phyloP scores from a whole-genome alignment of 805 yeast species.

The Millerozyma miso region DNA sequence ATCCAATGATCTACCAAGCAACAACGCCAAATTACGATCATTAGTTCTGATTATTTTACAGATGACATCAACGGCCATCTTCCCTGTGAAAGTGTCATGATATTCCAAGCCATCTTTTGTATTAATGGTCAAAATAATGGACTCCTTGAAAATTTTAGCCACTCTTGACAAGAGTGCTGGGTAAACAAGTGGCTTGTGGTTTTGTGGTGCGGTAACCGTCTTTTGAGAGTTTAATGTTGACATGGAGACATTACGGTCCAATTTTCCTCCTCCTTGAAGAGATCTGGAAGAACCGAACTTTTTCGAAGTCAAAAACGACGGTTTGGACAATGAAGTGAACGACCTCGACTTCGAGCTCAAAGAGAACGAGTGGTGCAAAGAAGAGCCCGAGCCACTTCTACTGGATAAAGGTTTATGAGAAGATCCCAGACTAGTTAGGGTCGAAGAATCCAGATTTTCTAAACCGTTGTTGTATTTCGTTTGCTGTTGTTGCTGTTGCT shows the following conservation, averaged over 20 bases:
- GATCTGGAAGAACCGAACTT: conserved; percentile 33
- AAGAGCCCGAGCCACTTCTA: conserved; percentile 14
- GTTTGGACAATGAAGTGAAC: conserved; percentile 37
- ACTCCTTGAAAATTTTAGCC: conserved; percentile 69
- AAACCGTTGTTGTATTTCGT: background rate
- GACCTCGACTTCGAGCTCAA: conserved; percentile 38
- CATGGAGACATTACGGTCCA: conserved; percentile 27
- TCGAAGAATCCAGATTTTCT: background rate
- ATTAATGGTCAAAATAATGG: conserved; percentile 67
- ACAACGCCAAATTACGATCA: conserved; percentile 83
- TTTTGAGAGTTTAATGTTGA: conserved; percentile 31
- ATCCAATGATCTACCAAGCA: conserved; percentile 87
- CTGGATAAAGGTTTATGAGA: conserved; percentile 13
- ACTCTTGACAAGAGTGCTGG: conserved; percentile 88
- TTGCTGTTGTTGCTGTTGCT: background rate
- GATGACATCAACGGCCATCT: conserved; percentile 89
- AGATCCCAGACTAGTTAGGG: background rate
- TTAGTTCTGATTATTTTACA: conserved; percentile 82
- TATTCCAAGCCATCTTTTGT: conserved; percentile 89
- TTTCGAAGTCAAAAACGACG: conserved; percentile 39
- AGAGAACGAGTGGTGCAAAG: conserved; percentile 31
- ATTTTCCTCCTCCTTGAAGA: conserved; percentile 17
- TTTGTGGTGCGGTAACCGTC: conserved; percentile 44
- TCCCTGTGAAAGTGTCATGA: conserved; percentile 90
- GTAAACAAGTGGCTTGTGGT: conserved; percentile 67